Evolutionary conservation across 2,329 filamentous ascomycete species (phyloP).

Genomic region (Alternaria atra): DNA sequence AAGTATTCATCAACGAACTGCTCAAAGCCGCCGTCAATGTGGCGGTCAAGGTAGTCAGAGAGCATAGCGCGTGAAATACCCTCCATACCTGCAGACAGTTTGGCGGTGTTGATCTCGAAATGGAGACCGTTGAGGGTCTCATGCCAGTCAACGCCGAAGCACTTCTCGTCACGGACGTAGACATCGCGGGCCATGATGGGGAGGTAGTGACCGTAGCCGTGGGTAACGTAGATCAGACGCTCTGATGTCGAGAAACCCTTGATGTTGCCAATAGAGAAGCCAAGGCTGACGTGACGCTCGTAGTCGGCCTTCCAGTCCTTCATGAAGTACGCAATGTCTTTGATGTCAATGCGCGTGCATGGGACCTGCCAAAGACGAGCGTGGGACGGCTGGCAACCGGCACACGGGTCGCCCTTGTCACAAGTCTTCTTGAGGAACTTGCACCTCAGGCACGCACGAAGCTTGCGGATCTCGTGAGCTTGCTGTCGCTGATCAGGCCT

Average conservation of each 20-base stretch:
- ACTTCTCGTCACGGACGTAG: constrained; percentile 88
- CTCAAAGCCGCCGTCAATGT: constrained; percentile 92
- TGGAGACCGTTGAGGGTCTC: constrained; percentile 80
- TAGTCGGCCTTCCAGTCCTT: constrained; percentile 99
- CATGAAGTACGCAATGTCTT: constrained; percentile 98
- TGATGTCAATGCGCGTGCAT: constrained; percentile 97
- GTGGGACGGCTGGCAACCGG: constrained; percentile 93
- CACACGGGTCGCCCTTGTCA: constrained; percentile 95
- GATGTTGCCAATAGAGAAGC: constrained; percentile 93
- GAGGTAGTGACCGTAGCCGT: constrained; percentile 92
- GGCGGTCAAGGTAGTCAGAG: constrained; percentile 92
- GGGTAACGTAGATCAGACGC: constrained; percentile 86
- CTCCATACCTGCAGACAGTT: constrained; percentile 86
- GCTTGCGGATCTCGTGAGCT: constrained; percentile 94
- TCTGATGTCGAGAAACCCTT: constrained; percentile 77
- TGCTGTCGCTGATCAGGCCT: constrained; percentile 94
- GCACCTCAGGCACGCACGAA: constrained; percentile 91
- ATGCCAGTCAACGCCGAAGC: constrained; percentile 93
- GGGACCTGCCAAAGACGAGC: constrained; percentile 96
- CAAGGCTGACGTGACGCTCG: constrained; percentile 85
- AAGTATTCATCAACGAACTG: constrained; percentile 96
- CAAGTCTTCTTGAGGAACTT: constrained; percentile 99
- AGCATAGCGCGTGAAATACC: constrained; percentile 83
- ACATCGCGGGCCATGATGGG: constrained; percentile 95
- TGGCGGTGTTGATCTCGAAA: constrained; percentile 87